Evolutionary conservation across 139 green algal species (phyloP), one percentile per base, ranked within the genome.

Genomic region (Chlorella sp.): DNA sequence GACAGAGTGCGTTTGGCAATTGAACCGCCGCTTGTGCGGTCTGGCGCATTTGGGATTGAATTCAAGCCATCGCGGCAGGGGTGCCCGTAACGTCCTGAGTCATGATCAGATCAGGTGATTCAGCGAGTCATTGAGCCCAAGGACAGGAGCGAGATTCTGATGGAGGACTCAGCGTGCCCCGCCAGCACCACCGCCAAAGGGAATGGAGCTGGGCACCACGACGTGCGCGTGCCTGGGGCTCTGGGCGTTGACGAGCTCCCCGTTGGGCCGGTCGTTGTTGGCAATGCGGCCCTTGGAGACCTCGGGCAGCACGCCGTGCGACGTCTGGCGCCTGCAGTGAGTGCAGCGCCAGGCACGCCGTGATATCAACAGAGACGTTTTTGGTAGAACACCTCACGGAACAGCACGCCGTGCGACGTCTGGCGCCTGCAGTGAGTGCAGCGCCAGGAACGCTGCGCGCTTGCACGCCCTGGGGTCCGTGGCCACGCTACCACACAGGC

Each of bases 211-310:
- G 2, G 82, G 82, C 60, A 91, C 80, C 23, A 90, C 17, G 27
- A 93, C 63, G 10, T 74, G 49, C 5, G 88, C 88, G 1, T n/a
- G 26, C 1, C 29, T 20, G 31, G 51, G 75, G 22, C 72, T 88
- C 0, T 59, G 61, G 23, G 49, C 26, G 0, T 61, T 65, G 23
- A 96, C 77, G 30, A 91, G 72, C 73, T 86, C 61, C 0, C 74
- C 90, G 73, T 96, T 96, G 5, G 84, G 87, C 2, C 79, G 70
- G 77, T 96, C 91, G 63, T 95, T 96, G 49, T 36, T 72, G 2
- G 73, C 73, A 14, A 94, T 88, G 31, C 89, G 80, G 34, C n/a
- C 33, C 17, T 50, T 71, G 0, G 77, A 85, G 31, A 77, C 79
- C 24, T 92, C 79, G 0, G 77, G 67, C 10, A 69, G 35, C 30